Evolutionary conservation across 805 yeast species (phyloP).

Genomic region (Wickerhamomyces bovis): DNA sequence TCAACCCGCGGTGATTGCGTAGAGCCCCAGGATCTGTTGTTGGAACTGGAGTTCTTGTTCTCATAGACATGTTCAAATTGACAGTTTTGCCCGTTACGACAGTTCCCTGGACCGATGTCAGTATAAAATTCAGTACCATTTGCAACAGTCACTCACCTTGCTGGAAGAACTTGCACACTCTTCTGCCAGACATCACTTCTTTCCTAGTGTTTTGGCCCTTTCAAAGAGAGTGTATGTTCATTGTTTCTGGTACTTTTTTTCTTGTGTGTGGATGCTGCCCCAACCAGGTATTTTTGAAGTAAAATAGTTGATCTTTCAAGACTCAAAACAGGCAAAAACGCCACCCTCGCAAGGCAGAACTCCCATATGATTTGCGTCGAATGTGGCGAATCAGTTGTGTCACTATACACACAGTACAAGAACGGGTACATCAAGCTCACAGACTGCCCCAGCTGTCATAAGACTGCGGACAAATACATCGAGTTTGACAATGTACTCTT

Average conservation of each 20-base stretch:
- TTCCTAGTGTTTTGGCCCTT: background rate
- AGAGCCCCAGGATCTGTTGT: constrained; percentile 1
- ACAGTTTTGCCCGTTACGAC: constrained; percentile 39
- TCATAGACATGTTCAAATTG: constrained; percentile 35
- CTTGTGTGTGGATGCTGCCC: background rate
- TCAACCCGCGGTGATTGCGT: constrained; percentile 7
- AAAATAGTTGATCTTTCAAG: no score
- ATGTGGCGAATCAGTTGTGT: constrained; percentile 61
- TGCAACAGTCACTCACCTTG: constrained; percentile 24
- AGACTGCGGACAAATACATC: constrained; percentile 82
- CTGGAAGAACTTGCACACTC: constrained; percentile 39
- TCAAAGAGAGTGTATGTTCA: no score
- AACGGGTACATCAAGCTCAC: constrained; percentile 76
- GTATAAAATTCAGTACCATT: background rate
- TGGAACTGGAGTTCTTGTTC: constrained; percentile 8
- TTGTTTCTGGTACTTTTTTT: no score
- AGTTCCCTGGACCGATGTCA: constrained; percentile 19
- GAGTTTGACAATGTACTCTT: constrained; percentile 83
- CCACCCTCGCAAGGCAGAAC: background rate
- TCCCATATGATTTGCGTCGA: constrained; percentile 78
- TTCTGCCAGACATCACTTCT: constrained; percentile 19
- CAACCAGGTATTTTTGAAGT: background rate
- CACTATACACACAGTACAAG: constrained; percentile 67
- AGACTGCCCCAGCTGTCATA: constrained; percentile 64
- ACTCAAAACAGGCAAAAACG: background rate